A percentile compares a stretch with the other conserved stretches of the same genome.
Evolutionary conservation across 1,284 basidiomycete genomes (phyloP).

Genomic region (Ceratobasidium sp.): DNA sequence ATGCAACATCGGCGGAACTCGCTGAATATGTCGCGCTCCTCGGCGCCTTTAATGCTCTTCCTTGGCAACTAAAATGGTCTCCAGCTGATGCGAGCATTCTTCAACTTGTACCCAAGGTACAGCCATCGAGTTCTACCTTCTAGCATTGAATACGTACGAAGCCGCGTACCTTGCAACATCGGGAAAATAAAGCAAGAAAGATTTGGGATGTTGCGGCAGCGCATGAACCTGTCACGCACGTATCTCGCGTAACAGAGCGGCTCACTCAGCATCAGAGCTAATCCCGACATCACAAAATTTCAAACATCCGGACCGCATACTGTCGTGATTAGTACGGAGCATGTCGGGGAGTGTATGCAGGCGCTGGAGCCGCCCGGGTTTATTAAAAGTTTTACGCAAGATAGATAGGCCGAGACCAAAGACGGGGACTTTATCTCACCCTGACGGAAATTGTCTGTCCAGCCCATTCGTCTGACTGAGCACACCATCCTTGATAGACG

Average conservation of each 20-base stretch:
- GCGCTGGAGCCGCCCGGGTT: not conserved
- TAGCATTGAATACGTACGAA: not conserved
- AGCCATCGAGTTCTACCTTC: not conserved
- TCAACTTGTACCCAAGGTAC: not conserved
- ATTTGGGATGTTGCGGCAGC: not conserved
- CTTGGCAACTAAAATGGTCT: not conserved
- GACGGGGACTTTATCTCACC: not conserved
- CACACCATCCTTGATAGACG: not conserved
- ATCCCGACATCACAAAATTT: not conserved
- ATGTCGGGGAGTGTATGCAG: no score
- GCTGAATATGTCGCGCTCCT: not conserved
- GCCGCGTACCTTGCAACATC: not conserved
- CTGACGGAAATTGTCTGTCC: not conserved
- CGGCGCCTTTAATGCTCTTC: not conserved
- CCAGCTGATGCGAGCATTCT: not conserved
- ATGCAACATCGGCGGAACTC: not conserved
- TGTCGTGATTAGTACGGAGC: no score
- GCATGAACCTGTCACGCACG: not conserved
- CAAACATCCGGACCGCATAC: not conserved
- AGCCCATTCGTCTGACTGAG: not conserved
- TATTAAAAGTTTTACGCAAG: not conserved
- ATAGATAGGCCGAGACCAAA: not conserved
- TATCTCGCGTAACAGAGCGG: constrained; percentile 12
- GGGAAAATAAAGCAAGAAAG: not conserved
- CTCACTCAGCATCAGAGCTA: constrained; percentile 5